Evolutionary conservation across 2,329 filamentous ascomycete genomes (phyloP).

Genomic region (Fusarium bactridioides): DNA sequence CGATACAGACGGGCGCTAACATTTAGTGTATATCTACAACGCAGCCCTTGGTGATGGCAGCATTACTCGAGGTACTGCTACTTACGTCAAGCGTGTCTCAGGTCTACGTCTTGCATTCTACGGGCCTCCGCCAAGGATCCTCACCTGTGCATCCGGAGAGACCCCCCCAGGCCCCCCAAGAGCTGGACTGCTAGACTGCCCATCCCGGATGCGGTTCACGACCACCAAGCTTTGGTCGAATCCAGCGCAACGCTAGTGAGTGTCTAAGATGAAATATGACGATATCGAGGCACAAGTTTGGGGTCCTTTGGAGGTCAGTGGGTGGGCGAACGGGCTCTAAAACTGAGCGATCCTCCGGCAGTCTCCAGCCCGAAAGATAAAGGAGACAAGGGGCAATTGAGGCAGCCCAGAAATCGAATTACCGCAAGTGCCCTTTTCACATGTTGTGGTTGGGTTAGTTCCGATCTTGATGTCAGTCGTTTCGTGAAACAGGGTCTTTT

Average conservation of each 20-base stretch:
- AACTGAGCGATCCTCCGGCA: conserved; percentile 18
- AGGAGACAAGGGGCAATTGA: conserved; percentile 9
- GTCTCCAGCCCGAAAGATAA: conserved; percentile 18
- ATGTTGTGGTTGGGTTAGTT: conserved; percentile 12
- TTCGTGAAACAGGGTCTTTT: conserved; percentile 23
- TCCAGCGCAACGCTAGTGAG: conserved; percentile 31
- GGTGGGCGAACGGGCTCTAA: conserved; percentile 11
- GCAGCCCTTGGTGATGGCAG: conserved; percentile 6
- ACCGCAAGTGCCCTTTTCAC: conserved; percentile 5
- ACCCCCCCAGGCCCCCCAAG: conserved; percentile 8
- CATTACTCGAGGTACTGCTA: conserved; percentile 20
- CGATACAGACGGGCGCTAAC: conserved; percentile 28
- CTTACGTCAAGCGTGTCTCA: conserved; percentile 26
- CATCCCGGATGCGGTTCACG: conserved; percentile 41
- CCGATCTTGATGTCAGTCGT: conserved; percentile 27
- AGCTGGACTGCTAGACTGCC: conserved; percentile 23
- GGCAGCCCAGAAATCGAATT: conserved; percentile 2
- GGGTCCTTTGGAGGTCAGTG: conserved; percentile 11
- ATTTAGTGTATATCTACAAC: conserved; percentile 12
- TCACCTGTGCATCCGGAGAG: conserved; percentile 23
- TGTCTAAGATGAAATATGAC: conserved; percentile 40
- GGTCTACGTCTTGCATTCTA: conserved; percentile 29
- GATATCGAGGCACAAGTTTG: conserved; percentile 34
- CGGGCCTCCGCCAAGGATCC: conserved; percentile 21
- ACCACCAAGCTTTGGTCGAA: conserved; percentile 33